Evolutionary conservation across 352 stramenopile genomes (phyloP), one percentile per base, ranked within the genome.

Genomic region (Pythium grandisporangium): DNA sequence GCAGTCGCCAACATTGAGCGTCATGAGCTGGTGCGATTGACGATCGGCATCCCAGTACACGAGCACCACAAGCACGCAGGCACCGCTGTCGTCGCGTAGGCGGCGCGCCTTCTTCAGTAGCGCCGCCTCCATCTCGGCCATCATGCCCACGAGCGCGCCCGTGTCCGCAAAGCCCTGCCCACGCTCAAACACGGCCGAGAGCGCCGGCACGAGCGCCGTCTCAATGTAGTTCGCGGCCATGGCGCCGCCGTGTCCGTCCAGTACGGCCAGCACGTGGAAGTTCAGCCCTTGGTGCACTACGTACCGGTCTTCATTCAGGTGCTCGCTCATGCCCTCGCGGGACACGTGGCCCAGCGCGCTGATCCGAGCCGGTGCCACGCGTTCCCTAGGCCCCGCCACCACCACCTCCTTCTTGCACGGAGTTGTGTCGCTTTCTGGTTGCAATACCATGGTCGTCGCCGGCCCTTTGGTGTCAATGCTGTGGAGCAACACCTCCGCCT

Each of bases 1-100:
- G 45, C 76, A 90, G 51, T 90, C 73, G 30, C 76, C 76, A n/a
- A 74, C 58, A 48, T 90, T 86, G 16, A 90, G 45, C 40, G 81
- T 71, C 40, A 87, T 56, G 33, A 66, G 67, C 39, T 68, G 63
- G 16, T 69, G 48, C 27, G 52, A 48, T 0, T 69, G 48, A 4
- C 44, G 62, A 16, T 26, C 49, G 6, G 55, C 45, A 52, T 82
- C 56, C 17, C 59, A 55, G 43, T 66, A 75, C 13, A 87, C 30
- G 17, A 90, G 35, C 8, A 85, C 54, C 5, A 58, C 71, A 11
- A 80, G 48, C 26, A 87, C 51, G 44, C 76, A 90, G 19, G 68
- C 71, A n/a, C 76, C 76, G 25, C 71, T 86, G 38, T 61, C 63
- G 43, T 90, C 74, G 25, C 60, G 41, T n/a, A 52, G 47, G 13